Percentiles rank a stretch among this genome's conserved stretches.
Evolutionary conservation across 164 flowering plant genomes (phyloP).

Genomic region (Stephania cephalantha): DNA sequence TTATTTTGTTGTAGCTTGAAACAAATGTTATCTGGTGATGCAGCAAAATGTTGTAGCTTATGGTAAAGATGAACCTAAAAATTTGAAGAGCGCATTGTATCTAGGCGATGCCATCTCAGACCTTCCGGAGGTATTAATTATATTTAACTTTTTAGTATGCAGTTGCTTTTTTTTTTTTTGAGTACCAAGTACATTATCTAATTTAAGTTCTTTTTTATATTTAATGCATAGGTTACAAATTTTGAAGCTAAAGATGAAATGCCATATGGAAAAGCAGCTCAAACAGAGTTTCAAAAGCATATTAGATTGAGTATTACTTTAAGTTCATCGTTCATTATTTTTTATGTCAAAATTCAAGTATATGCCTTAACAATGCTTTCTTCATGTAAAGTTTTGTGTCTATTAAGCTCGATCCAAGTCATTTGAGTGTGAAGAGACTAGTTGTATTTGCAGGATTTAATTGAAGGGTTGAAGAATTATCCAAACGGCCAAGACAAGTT

Average conservation of each 20-base stretch:
- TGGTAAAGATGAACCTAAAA: constrained; percentile 25
- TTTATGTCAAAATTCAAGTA: no score
- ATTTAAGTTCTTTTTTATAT: neutral
- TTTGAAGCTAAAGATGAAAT: constrained; percentile 52
- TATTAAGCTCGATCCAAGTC: no score
- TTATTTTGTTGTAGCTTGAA: neutral
- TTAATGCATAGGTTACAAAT: constrained; percentile 43
- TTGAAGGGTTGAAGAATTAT: no score
- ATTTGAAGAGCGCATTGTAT: constrained; percentile 27
- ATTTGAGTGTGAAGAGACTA: no score
- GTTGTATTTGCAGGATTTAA: no score
- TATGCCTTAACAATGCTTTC: no score
- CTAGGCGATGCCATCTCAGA: constrained; percentile 77
- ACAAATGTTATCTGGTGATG: no score
- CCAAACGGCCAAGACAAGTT: no score
- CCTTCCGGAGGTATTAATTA: constrained; percentile 25
- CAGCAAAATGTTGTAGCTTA: constrained; percentile 47
- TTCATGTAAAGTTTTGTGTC: no score
- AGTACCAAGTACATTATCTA: neutral
- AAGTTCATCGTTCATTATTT: constrained; percentile 5
- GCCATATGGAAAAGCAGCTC: constrained; percentile 34
- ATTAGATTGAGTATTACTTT: constrained; percentile 56
- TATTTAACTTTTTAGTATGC: constrained; percentile 14
- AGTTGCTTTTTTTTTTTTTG: constrained; percentile 23
- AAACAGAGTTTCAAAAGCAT: constrained; percentile 51